Evolutionary conservation across 345 rosid genomes (phyloP).

Genomic region (Xanthoceras sorbifolium): DNA sequence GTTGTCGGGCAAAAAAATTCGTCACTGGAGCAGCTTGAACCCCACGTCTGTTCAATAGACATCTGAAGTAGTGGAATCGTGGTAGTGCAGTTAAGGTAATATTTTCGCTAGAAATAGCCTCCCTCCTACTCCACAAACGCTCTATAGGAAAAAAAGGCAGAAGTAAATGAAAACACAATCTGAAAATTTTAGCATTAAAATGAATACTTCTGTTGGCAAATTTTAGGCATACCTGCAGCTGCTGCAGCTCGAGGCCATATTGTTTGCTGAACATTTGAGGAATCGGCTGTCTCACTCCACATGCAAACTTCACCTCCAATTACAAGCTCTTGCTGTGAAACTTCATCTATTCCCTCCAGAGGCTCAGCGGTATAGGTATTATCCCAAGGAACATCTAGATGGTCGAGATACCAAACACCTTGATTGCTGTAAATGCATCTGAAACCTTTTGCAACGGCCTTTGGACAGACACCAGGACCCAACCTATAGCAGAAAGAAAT

Average conservation of each 20-base stretch:
- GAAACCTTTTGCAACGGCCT: slow-evolving; percentile 84
- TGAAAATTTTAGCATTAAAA: background rate
- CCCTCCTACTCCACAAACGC: slow-evolving; percentile 80
- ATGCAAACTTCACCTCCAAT: slow-evolving; percentile 98
- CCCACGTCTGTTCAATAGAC: slow-evolving; percentile 81
- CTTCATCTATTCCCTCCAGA: slow-evolving; percentile 62
- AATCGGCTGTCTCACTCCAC: slow-evolving; percentile 89
- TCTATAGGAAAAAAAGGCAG: slow-evolving; percentile 36
- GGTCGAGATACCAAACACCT: slow-evolving; percentile 90
- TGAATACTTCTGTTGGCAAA: background rate
- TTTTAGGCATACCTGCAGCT: slow-evolving; percentile 64
- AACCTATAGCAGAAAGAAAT: slow-evolving; percentile 47
- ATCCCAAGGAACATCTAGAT: slow-evolving; percentile 86
- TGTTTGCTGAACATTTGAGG: slow-evolving; percentile 81
- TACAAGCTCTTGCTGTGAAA: slow-evolving; percentile 66
- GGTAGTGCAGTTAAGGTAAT: slow-evolving; percentile 57
- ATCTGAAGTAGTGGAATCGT: slow-evolving; percentile 82
- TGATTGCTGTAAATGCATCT: slow-evolving; percentile 89
- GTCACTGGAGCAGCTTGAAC: slow-evolving; percentile 80
- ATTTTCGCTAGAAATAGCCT: slow-evolving; percentile 49
- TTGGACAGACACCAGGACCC: slow-evolving; percentile 82
- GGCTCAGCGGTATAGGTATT: slow-evolving; percentile 76
- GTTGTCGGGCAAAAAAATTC: slow-evolving; percentile 54
- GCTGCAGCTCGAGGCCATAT: slow-evolving; percentile 97
- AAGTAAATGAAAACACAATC: background rate